Evolutionary conservation across 163 green algal genomes (phyloP).

Genomic region (Scenedesmus sp.): DNA sequence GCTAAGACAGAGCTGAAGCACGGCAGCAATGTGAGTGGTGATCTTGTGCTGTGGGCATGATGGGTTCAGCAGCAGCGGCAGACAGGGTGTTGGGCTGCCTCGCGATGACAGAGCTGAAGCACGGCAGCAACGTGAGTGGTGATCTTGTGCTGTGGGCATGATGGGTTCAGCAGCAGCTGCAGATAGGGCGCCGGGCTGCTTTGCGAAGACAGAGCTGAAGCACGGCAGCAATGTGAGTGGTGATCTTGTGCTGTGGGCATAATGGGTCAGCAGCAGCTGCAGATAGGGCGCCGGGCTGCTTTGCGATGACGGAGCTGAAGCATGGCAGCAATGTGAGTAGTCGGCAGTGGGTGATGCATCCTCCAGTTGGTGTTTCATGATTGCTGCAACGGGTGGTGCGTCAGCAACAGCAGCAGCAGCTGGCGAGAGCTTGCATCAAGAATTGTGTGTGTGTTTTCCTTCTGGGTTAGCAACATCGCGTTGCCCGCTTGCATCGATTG

Average conservation of each 20-base stretch:
- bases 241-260: neutral
- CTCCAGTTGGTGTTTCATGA: neutral
- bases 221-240: conserved; percentile 84
- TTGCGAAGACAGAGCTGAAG: conserved; percentile 97
- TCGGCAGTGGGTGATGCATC: neutral
- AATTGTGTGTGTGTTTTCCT: neutral
- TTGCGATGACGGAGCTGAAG: conserved; percentile 97
- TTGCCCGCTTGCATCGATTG: neutral
- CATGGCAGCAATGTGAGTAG: conserved; percentile 84
- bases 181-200: conserved; percentile 67
- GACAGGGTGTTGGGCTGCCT: too few relatives aligned
- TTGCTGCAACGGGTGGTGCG: neutral
- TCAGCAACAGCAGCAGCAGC: neutral
- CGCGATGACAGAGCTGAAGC: conserved; percentile 96
- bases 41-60: too few relatives aligned
- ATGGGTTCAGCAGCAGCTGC: neutral
- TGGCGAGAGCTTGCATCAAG: neutral
- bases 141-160: neutral
- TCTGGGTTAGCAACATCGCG: neutral
- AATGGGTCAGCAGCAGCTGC: neutral
- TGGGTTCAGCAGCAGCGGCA: too few relatives aligned
- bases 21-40: conserved; percentile 81
- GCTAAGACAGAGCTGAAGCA: conserved; percentile 97
- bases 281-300: conserved; percentile 68
- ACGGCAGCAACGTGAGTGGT: conserved; percentile 81